These are phyloP conservation scores for Trichoderma afroharzianum DNA, from an alignment of 2,329 filamentous ascomycete species.

Conservation along the genomic window DNA sequence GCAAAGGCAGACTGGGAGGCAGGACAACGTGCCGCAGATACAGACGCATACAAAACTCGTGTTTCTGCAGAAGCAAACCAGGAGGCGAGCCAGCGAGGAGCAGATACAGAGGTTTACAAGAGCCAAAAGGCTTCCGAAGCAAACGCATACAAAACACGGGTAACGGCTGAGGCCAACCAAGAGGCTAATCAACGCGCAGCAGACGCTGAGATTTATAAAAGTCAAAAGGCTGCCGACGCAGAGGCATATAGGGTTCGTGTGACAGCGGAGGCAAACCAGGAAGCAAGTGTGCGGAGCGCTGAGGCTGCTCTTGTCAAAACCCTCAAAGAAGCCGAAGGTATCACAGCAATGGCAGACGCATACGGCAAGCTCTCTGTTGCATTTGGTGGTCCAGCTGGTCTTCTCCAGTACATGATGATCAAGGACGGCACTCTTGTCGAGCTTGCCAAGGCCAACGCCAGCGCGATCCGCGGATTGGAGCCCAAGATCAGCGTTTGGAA, in stretches of 20 bases:
- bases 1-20: slow-evolving; percentile 54
- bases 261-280: slow-evolving; percentile 51
- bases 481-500: slow-evolving; percentile 93
- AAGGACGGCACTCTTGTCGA: slow-evolving; percentile 75
- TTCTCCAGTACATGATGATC: slow-evolving; percentile 85
- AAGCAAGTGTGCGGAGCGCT: slow-evolving; percentile 55
- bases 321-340: slow-evolving; percentile 73
- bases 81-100: not conserved
- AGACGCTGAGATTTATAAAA: not conserved
- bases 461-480: slow-evolving; percentile 70
- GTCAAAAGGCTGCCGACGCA: slow-evolving; percentile 21
- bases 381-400: slow-evolving; percentile 72
- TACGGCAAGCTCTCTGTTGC: slow-evolving; percentile 69
- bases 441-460: slow-evolving; percentile 73
- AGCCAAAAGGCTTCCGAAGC: not conserved
- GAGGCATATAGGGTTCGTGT: slow-evolving; percentile 52
- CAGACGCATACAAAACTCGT: slow-evolving; percentile 50
- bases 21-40: slow-evolving; percentile 52
- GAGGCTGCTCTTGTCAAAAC: slow-evolving; percentile 48
- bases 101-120: not conserved
- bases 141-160: not conserved
- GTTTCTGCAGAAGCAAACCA: slow-evolving; percentile 49
- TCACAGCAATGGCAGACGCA: slow-evolving; percentile 74
- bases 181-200: not conserved
- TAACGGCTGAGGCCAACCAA: not conserved